Percentiles rank a stretch among this genome's conserved stretches.
These are phyloP conservation scores for Wickerhamiella azyma DNA, from an alignment of 805 yeast genomes.

Conservation along the genomic window DNA sequence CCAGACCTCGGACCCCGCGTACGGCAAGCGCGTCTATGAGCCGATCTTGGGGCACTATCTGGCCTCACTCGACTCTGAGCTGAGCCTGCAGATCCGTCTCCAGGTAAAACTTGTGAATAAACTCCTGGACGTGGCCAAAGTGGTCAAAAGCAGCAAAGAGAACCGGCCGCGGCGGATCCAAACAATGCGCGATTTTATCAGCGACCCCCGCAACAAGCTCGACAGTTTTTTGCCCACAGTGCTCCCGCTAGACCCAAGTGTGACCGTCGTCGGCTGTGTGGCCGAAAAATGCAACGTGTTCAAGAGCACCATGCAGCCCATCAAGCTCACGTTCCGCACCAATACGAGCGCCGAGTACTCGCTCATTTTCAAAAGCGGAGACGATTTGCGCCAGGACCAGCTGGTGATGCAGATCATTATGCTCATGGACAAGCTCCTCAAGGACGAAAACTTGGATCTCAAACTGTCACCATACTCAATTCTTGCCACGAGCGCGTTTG, in stretches of 20 bases:
- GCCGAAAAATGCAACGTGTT: slow-evolving; percentile 77
- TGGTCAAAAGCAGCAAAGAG: slow-evolving; percentile 55
- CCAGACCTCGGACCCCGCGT: slow-evolving; percentile 55
- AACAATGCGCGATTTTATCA: slow-evolving; percentile 42
- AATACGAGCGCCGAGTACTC: slow-evolving; percentile 42
- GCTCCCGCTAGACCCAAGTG: slow-evolving; percentile 73
- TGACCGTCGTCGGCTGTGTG: slow-evolving; percentile 57
- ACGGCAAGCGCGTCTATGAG: slow-evolving; percentile 31
- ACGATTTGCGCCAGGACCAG: slow-evolving; percentile 91
- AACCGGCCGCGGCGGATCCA: slow-evolving; percentile 66
- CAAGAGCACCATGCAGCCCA: slow-evolving; percentile 81
- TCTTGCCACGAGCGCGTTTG: slow-evolving; percentile 77
- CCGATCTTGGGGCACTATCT: slow-evolving; percentile 37
- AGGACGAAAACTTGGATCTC: slow-evolving; percentile 81
- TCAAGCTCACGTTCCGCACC: slow-evolving; percentile 67
- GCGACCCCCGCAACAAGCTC: slow-evolving; percentile 34
- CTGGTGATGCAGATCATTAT: slow-evolving; percentile 86
- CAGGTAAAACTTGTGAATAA: slow-evolving; percentile 61
- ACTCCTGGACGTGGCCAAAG: slow-evolving; percentile 49
- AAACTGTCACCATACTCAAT: slow-evolving; percentile 79
- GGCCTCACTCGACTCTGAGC: slow-evolving; percentile 24
- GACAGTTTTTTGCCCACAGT: slow-evolving; percentile 40
- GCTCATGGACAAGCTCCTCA: slow-evolving; percentile 76
- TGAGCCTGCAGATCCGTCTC: slow-evolving; percentile 22
- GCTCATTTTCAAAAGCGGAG: slow-evolving; percentile 90